Evolutionary conservation across 1,284 basidiomycete genomes (phyloP).

Genomic region (Sanguinoderma infundibulare): DNA sequence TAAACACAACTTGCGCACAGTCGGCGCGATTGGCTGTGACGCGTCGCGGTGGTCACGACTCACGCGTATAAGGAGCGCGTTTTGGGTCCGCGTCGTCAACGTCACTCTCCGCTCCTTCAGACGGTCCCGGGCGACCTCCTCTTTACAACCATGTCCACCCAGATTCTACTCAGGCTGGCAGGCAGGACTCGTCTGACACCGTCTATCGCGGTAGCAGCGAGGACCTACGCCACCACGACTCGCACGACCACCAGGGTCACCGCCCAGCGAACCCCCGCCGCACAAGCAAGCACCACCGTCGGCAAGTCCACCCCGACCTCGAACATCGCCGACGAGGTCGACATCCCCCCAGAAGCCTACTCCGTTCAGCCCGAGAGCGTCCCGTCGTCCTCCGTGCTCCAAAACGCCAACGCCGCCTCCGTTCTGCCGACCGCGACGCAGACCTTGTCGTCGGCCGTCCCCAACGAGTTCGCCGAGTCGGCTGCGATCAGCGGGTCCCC

Average conservation of each 20-base stretch:
- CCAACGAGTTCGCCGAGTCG: slow-evolving; percentile 16
- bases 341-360: slow-evolving; percentile 23
- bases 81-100: too few species aligned
- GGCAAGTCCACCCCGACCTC: slow-evolving; percentile 13
- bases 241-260: neutral
- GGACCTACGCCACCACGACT: slow-evolving; percentile 23
- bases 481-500: slow-evolving; percentile 11
- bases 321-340: slow-evolving; percentile 27
- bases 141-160: slow-evolving; percentile 16
- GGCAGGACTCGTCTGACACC: slow-evolving; percentile 2
- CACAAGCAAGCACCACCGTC: slow-evolving; percentile 3
- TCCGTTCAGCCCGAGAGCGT: slow-evolving; percentile 28
- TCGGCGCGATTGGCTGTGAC: slow-evolving; percentile 9
- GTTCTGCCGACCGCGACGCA: neutral
- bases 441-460: neutral
- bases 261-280: neutral
- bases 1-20: neutral
- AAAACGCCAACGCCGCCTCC: slow-evolving; percentile 1
- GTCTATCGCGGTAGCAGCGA: slow-evolving; percentile 5
- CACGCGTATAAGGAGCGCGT: slow-evolving; percentile 1
- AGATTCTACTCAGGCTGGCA: slow-evolving; percentile 9
- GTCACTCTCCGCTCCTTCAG: neutral
- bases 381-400: slow-evolving; percentile 30
- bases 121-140: neutral
- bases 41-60: slow-evolving; percentile 21